Evolutionary conservation across 208 protist genomes (phyloP), one percentile per base, ranked within the genome.

Genomic region (Trypanosoma theileri): DNA sequence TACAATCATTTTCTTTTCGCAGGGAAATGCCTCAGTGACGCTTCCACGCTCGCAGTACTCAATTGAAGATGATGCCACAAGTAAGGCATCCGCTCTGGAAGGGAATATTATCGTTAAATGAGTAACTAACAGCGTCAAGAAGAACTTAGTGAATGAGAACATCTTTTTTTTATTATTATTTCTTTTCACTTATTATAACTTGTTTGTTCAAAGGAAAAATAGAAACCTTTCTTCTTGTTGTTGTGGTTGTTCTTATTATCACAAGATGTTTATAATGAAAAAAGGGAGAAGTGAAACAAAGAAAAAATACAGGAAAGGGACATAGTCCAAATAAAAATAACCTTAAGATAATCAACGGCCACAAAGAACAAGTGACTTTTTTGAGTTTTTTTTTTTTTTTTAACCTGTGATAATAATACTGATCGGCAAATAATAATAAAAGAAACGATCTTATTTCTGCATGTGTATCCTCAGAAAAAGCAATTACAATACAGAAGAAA

Each of bases 1-100:
- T 46, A 92, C 81, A 8, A 96, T 72, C 75, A 96, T 80, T 70
- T 94, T 96, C 22, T 77, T 84, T 50, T 71, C 67, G 71, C 91
- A 96, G 56, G 72, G 76, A 13, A 85, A n/a, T 1, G 67, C 58
- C 21, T 82, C 78, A 3, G 0, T 13, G 40, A 54, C 59, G 21
- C 85, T 80, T 1, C 66, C 57, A 65, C 85, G 76, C 28, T 73
- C 77, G 68, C 91, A 96, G 71, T 88, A 78, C 54, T 91, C 76
- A 60, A 96, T 89, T 17, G 72, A 77, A 17, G 86, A 93, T 21
- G 84, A 85, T 0, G 88, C 56, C 35, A 92, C 68, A 9, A 96
- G 54, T 3, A 77, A 53, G 0, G 79, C 85, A 13, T 48, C 26
- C 13, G 63, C 56, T 9, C 0, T 42, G 17, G 44, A 63, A 48